Evolutionary conservation across 305 asterid species (phyloP), one percentile per base, ranked within the genome.

Genomic region (Fraxinus paxiana): DNA sequence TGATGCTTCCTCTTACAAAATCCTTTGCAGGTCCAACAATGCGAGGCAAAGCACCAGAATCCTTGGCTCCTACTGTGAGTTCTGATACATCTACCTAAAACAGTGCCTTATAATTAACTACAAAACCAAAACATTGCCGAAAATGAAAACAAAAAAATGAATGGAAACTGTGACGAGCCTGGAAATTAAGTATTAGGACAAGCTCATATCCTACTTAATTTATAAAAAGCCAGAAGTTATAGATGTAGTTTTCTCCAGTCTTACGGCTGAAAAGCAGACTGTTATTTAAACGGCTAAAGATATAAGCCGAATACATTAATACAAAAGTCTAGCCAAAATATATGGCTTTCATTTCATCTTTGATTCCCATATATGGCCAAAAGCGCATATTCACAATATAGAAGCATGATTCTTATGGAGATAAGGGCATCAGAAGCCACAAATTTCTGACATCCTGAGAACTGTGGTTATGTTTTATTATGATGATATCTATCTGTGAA

Each of bases 21-120:
- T 95, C 99, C 88, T 94, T 95, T 41, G 95, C 92, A 80, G 95
- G 97, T 76, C 97, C 98, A 85, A 85, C 88, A 82, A 93, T 91
- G 48, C 94, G 94, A n/a, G 99, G 99, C 86, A 95, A 83, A 82
- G 92, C 92, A 80, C 96, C 95, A 79, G 92, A 87, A 78, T 89
- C 92, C 88, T 87, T 91, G 31, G 95, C 89, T 85, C 91, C 97
- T 74, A 80, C 85, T 54, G 91, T 86, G 86, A 95, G 79, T 81
- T 93, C 94, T 65, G 96, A 90, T 77, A 92, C 81, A 84, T 92
- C 97, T 87, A 89, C 95, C 98, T 95, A 87, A 75, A 82, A 72
- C 56, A 83, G 79, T 86, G 75, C 67, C 78, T 83, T 76, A 83
- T 74, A 81, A 75, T 82, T 48, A 81, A 83, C 82, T 73, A 86